Evolutionary conservation across 2,329 filamentous ascomycete species (phyloP).

Genomic region (Cladophialophora immunda): DNA sequence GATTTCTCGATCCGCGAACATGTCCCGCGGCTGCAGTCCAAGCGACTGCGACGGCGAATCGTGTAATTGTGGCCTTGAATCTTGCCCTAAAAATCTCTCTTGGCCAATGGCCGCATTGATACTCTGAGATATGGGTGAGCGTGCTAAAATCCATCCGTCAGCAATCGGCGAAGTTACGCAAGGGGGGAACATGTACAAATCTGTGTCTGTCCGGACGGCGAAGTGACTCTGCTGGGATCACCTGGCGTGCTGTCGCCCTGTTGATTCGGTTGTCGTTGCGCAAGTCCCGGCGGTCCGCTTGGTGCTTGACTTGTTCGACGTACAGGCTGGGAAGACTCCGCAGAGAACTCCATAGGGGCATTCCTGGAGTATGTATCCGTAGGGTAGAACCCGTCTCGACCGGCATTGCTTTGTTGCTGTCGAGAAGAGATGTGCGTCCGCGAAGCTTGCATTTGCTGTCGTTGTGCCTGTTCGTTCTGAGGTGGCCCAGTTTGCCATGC

Average conservation of each 20-base stretch:
- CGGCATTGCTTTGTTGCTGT: constrained; percentile 30
- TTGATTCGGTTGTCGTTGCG: constrained; percentile 36
- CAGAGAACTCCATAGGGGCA: constrained; percentile 36
- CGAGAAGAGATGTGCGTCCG: constrained; percentile 31
- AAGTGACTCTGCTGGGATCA: constrained; percentile 39
- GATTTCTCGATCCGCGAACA: constrained; percentile 46
- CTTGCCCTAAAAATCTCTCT: constrained; percentile 44
- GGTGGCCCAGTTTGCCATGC: constrained; percentile 42
- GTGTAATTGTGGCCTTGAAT: constrained; percentile 45
- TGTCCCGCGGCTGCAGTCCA: constrained; percentile 41
- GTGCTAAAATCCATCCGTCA: constrained; percentile 38
- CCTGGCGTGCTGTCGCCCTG: constrained; percentile 30
- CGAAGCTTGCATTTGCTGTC: constrained; percentile 33
- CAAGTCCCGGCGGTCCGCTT: constrained; percentile 36
- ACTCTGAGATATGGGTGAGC: constrained; percentile 54
- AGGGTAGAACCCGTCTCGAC: constrained; percentile 34
- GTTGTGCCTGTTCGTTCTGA: constrained; percentile 35
- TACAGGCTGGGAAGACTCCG: constrained; percentile 33
- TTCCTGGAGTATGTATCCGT: constrained; percentile 40
- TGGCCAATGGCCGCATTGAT: constrained; percentile 54
- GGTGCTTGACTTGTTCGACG: constrained; percentile 35
- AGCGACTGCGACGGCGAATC: constrained; percentile 45
- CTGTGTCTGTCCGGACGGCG: constrained; percentile 38
- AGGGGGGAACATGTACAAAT: constrained; percentile 30
- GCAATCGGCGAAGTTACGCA: background rate